Percentiles rank a stretch among this genome's conserved stretches.
Evolutionary conservation across 73 alveolate species (phyloP).

Genomic region (Paramecium pentaurelia): DNA sequence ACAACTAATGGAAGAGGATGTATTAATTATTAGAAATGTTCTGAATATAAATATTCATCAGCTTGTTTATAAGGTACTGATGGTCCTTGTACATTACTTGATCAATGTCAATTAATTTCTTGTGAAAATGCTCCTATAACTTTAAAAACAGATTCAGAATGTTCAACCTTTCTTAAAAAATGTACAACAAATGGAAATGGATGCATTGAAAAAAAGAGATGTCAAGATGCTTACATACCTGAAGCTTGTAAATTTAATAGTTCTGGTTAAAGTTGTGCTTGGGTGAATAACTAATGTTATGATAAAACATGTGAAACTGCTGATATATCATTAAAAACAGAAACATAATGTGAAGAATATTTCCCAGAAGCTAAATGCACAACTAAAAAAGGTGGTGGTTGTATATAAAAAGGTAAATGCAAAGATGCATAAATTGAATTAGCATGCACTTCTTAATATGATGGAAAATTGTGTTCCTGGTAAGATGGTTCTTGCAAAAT

Average conservation of each 20-base stretch:
- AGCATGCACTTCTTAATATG: background rate
- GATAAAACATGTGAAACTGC: conserved; percentile 18
- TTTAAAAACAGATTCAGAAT: background rate
- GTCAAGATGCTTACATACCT: background rate
- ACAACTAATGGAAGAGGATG: conserved; percentile 32
- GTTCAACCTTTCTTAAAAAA: background rate
- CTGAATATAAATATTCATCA: background rate
- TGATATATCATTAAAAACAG: background rate
- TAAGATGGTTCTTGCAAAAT: background rate
- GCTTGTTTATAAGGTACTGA: background rate
- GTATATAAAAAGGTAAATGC: background rate
- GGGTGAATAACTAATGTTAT: background rate
- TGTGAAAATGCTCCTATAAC: background rate
- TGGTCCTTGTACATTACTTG: background rate
- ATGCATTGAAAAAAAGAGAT: background rate
- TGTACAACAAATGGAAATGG: conserved; percentile 41
- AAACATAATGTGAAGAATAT: background rate
- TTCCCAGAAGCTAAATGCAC: background rate
- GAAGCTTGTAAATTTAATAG: background rate
- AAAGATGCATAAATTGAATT: background rate
- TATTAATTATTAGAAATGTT: background rate
- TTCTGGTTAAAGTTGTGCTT: background rate
- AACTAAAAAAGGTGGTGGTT: conserved; percentile 16
- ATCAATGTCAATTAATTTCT: background rate
- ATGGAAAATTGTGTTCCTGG: background rate